A percentile compares a stretch with the other conserved stretches of the same genome.
These are phyloP conservation scores for Nelumbo lutea DNA, from an alignment of 164 flowering plant genomes.

Conservation along the genomic window DNA sequence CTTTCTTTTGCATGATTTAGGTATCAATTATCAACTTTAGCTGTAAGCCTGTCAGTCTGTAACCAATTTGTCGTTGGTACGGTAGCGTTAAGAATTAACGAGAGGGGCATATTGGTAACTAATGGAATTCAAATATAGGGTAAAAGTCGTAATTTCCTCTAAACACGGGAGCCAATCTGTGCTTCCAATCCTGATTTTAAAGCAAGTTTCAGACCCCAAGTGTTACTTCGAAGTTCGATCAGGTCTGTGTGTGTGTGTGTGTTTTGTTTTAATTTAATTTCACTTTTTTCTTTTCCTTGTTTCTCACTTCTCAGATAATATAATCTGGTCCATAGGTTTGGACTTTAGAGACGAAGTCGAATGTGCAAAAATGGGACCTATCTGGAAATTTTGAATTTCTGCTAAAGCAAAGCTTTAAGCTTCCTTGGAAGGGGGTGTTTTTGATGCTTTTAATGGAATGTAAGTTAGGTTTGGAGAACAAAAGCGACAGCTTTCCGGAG, in stretches of 20 bases:
- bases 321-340: background rate
- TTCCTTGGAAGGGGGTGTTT: background rate
- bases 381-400: slow-evolving; percentile 6
- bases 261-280: background rate
- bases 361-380: background rate
- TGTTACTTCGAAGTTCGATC: background rate
- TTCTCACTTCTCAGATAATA: too few relatives aligned
- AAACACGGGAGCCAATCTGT: background rate
- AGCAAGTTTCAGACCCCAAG: background rate
- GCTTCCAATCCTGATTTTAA: background rate
- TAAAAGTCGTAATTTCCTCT: background rate
- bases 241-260: background rate
- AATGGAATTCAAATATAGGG: background rate
- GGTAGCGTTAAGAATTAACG: too few relatives aligned
- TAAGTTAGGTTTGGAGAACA: background rate
- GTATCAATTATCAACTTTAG: too few relatives aligned
- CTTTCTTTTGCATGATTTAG: too few relatives aligned
- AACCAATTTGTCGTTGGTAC: too few relatives aligned
- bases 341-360: background rate
- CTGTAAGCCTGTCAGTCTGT: too few relatives aligned
- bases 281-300: background rate
- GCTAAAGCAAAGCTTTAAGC: background rate
- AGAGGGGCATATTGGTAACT: background rate
- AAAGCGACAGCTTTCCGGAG: background rate
- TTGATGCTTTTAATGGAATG: slow-evolving; percentile 5